These are phyloP conservation scores for Colletotrichum aenigma DNA, from an alignment of 2,329 filamentous ascomycete species.

Conservation along the genomic window DNA sequence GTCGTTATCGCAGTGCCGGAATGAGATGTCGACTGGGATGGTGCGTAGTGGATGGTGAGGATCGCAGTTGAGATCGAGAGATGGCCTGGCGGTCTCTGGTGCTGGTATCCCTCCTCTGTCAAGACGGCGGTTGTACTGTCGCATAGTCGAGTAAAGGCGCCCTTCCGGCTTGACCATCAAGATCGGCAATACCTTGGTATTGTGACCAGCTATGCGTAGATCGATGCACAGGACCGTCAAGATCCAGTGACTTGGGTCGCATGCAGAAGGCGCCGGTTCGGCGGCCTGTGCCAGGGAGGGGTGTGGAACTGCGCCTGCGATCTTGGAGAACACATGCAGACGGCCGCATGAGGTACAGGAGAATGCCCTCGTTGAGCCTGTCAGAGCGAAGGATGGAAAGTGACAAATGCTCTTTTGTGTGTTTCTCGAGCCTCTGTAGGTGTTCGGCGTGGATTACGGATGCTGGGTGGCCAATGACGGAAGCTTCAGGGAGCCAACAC, in stretches of 20 bases:
- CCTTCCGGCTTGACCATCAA: neutral
- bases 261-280: constrained; percentile 11
- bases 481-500: neutral
- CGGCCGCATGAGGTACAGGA: neutral
- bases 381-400: neutral
- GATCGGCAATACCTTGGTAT: neutral
- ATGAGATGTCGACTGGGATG: neutral
- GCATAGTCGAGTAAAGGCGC: neutral
- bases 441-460: neutral
- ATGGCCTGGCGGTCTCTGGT: neutral
- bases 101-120: neutral
- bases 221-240: neutral
- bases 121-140: neutral
- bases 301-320: neutral
- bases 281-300: neutral
- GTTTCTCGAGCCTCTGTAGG: neutral
- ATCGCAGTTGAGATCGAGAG: neutral
- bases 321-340: constrained; percentile 2
- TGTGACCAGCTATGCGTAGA: neutral
- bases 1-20: neutral
- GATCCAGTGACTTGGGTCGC: constrained; percentile 9
- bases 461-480: neutral
- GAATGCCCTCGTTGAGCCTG: neutral
- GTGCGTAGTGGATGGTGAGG: neutral
- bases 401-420: neutral